These are phyloP conservation scores for Penicillium sp. DNA, from an alignment of 2,329 filamentous ascomycete species.

Conservation along the genomic window DNA sequence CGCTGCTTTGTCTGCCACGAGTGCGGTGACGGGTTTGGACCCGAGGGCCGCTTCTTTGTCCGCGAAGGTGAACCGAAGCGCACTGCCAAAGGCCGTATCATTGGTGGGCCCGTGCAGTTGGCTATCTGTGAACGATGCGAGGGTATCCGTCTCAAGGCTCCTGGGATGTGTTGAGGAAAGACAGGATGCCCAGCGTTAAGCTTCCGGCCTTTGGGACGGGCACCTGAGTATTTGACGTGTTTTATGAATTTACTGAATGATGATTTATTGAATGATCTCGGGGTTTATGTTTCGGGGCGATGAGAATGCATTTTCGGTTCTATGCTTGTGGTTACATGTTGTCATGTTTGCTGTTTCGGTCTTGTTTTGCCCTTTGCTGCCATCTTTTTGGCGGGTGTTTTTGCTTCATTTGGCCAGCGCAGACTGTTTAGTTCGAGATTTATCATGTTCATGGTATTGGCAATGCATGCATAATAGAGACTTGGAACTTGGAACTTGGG, in stretches of 20 bases:
- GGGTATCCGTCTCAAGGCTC: slow-evolving; percentile 63
- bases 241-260: slow-evolving; percentile 21
- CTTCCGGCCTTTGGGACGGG: neutral
- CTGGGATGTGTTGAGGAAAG: slow-evolving; percentile 26
- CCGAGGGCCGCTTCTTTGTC: slow-evolving; percentile 65
- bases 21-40: slow-evolving; percentile 60
- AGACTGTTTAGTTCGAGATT: slow-evolving; percentile 9
- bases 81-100: slow-evolving; percentile 50
- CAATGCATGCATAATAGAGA: slow-evolving; percentile 23
- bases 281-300: slow-evolving; percentile 13
- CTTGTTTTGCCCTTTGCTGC: slow-evolving; percentile 2
- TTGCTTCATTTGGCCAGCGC: slow-evolving; percentile 13
- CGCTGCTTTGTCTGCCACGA: slow-evolving; percentile 83
- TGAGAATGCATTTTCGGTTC: slow-evolving; percentile 14
- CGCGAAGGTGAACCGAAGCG: slow-evolving; percentile 54
- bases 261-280: slow-evolving; percentile 15
- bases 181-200: neutral
- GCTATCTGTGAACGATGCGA: slow-evolving; percentile 66
- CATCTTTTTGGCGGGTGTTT: neutral
- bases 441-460: slow-evolving; percentile 11
- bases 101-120: slow-evolving; percentile 54
- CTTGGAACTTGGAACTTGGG: neutral
- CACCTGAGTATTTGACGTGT: neutral
- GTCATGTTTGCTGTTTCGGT: neutral
- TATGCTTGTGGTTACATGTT: slow-evolving; percentile 9